phyloP scores from a whole-genome alignment of 2,329 filamentous ascomycete species.

The Lasiodiplodia citricola region DNA sequence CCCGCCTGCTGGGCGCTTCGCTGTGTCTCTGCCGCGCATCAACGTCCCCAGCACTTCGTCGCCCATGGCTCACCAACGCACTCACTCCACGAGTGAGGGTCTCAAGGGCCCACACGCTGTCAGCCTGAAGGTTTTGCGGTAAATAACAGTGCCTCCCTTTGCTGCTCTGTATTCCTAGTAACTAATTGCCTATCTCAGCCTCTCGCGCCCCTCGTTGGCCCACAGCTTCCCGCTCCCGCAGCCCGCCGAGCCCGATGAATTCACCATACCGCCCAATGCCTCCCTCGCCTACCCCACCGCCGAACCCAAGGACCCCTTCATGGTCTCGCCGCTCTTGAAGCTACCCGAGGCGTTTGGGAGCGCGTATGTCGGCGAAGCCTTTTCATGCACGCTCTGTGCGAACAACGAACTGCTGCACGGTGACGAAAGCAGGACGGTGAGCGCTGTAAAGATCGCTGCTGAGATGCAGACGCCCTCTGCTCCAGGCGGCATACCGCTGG shows the following conservation, averaged over 20 bases:
- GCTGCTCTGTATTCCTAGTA: background rate
- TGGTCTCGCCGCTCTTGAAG: constrained; percentile 70
- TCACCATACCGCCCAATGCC: constrained; percentile 63
- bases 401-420: constrained; percentile 74
- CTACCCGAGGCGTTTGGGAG: constrained; percentile 91
- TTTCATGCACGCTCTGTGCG: constrained; percentile 93
- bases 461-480: constrained; percentile 94
- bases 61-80: constrained; percentile 46
- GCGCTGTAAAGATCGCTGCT: constrained; percentile 80
- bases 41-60: background rate
- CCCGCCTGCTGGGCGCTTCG: background rate
- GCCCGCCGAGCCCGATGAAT: constrained; percentile 51
- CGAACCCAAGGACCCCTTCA: constrained; percentile 56
- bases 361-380: constrained; percentile 93
- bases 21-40: background rate
- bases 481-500: constrained; percentile 65
- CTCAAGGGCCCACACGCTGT: constrained; percentile 71
- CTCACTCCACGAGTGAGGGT: constrained; percentile 44
- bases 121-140: constrained; percentile 84
- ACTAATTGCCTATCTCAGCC: constrained; percentile 54
- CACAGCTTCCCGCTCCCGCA: constrained; percentile 69
- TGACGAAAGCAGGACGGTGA: constrained; percentile 59
- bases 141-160: constrained; percentile 56
- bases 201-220: constrained; percentile 81
- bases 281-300: constrained; percentile 74